Evolutionary conservation across 169 alveolate genomes (phyloP), one percentile per base, ranked within the genome.

Genomic region (Plasmodium vinckei): DNA sequence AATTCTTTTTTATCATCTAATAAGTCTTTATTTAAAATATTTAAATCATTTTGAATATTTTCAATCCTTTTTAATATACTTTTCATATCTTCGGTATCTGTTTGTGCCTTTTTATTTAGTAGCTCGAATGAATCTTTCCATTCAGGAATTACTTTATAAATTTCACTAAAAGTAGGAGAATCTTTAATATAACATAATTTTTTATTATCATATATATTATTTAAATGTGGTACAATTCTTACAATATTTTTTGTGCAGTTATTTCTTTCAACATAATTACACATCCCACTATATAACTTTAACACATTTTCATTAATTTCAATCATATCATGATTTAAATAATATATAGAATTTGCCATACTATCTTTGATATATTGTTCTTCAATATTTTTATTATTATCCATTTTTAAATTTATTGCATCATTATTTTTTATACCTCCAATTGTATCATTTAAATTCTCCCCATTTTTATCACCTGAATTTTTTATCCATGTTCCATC

Each of bases 11-110:
- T 68, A 86, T 86, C 91, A 69, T 86, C 91, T 39, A 3, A 27
- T 47, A 69, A 61, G 46, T 86, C 91, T 86, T 63, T 86, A 6
- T 73, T 49, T 64, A 86, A 33, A 46, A 46, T 57, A 51, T 65
- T 75, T 27, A 86, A 69, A 27, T 86, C 91, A 33, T 69, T 68
- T 69, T 69, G 61, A 5, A 86, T 86, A 47, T 70, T 70, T 51
- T 86, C 87, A 9, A 86, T 69, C 15, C 87, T 68, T 57, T 64
- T 69, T 21, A 86, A 56, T 46, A 86, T 72, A 70, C 70, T 57
- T 53, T 70, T 86, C 91, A 86, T 86, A 69, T 69, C 86, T 9
- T 71, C 87, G 33, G 91, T 86, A 33, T 86, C 91, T 3, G 69
- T 67, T 21, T 57, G 87, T 63, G 91, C 91, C 57, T 63, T 86